These are phyloP conservation scores for Mesembryanthemum crystallinum DNA, from an alignment of 148 eudicot genomes.

Conservation along the genomic window DNA sequence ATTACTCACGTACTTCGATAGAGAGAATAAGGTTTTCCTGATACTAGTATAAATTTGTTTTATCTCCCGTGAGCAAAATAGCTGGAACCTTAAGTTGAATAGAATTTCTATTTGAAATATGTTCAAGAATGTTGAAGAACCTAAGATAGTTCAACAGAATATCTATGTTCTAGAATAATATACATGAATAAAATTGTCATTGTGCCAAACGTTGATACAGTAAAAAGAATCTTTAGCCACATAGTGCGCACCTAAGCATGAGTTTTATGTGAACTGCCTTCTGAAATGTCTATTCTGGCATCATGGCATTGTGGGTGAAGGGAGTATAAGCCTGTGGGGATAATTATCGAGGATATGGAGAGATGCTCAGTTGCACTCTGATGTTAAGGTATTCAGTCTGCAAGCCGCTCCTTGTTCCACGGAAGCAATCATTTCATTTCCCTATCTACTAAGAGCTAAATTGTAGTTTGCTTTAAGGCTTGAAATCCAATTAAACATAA, in stretches of 20 bases:
- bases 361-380: constrained; percentile 77
- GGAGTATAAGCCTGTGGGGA: constrained; percentile 56
- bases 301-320: constrained; percentile 75
- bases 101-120: neutral
- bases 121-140: neutral
- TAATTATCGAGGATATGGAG: constrained; percentile 86
- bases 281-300: constrained; percentile 78
- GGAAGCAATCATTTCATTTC: neutral
- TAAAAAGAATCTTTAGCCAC: neutral
- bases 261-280: constrained; percentile 45
- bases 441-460: neutral
- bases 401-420: constrained; percentile 13
- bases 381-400: constrained; percentile 62
- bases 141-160: neutral
- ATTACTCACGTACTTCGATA: neutral
- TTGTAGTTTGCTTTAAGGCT: neutral
- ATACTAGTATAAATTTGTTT: neutral
- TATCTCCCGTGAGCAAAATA: neutral
- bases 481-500: neutral
- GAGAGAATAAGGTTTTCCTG: neutral
- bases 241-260: constrained; percentile 5
- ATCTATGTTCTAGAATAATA: neutral
- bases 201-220: neutral
- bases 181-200: neutral
- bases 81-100: neutral